phyloP scores from a whole-genome alignment of 2,329 filamentous ascomycete species.

The Arthrobotrys conoides region DNA sequence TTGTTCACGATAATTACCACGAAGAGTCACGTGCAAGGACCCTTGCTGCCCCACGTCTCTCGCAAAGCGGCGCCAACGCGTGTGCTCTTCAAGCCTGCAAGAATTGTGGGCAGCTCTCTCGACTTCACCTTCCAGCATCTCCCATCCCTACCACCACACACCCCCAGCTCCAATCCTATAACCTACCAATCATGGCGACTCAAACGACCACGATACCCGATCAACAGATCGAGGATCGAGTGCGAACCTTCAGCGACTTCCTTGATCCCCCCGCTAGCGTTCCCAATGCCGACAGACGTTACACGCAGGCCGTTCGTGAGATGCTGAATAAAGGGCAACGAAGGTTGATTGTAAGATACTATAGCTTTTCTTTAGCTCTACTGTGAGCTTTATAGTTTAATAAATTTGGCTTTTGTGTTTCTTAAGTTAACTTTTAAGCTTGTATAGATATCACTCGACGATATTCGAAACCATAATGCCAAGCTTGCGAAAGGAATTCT shows the following conservation, averaged over 20 bases:
- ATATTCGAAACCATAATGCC: constrained; percentile 50
- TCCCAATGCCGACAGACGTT: constrained; percentile 64
- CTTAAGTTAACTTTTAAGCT: constrained; percentile 3
- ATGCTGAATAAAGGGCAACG: constrained; percentile 79
- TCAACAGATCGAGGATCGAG: constrained; percentile 60
- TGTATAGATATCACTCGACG: constrained; percentile 54
- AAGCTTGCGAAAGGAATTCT: constrained; percentile 75
- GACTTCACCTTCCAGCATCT: neutral
- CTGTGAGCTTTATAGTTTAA: too few species aligned
- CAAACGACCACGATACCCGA: constrained; percentile 47
- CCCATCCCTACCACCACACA: constrained; percentile 10
- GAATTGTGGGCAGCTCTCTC: constrained; percentile 18
- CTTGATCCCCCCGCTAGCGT: constrained; percentile 61
- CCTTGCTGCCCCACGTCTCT: constrained; percentile 16
- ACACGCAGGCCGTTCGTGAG: constrained; percentile 65
- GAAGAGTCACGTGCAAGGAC: constrained; percentile 1
- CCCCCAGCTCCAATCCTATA: neutral
- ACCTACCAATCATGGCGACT: constrained; percentile 38
- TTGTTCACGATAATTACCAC: constrained; percentile 2
- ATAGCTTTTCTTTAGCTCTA: neutral
- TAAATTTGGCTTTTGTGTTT: neutral
- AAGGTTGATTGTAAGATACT: constrained; percentile 75
- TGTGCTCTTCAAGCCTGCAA: constrained; percentile 5
- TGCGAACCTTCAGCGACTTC: constrained; percentile 63
- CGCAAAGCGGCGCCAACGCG: neutral